Conservation (phyloP, 2,329 filamentous ascomycete genomes). For the Trichophyton mentagrophytes region DNA sequence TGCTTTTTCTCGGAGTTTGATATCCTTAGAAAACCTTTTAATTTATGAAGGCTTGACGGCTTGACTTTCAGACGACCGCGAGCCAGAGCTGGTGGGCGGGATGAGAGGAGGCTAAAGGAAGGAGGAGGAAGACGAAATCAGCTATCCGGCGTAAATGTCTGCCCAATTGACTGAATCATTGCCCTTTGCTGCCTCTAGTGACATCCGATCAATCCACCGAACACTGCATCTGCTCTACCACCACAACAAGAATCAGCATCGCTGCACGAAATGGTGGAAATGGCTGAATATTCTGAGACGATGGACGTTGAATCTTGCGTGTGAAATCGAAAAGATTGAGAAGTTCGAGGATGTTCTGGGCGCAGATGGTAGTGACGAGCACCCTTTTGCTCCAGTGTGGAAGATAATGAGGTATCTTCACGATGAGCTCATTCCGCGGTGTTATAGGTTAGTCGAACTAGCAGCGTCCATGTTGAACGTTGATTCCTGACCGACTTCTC, state of each 20-base stretch:
- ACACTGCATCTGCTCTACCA: slow-evolving; percentile 59
- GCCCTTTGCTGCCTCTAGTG: slow-evolving; percentile 11
- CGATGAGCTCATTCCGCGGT: slow-evolving; percentile 27
- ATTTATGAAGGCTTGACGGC: too few relatives aligned
- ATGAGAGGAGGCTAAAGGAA: background rate
- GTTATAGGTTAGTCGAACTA: slow-evolving; percentile 27
- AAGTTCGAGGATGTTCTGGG: slow-evolving; percentile 22
- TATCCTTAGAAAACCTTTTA: too few relatives aligned
- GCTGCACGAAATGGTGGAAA: slow-evolving; percentile 68
- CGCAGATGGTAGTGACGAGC: background rate
- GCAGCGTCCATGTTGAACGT: too few relatives aligned
- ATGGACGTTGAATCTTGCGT: slow-evolving; percentile 44
- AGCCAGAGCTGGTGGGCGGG: too few relatives aligned
- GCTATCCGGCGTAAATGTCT: background rate
- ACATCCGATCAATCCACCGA: slow-evolving; percentile 23
- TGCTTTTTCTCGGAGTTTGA: too few relatives aligned
- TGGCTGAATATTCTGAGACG: slow-evolving; percentile 59
- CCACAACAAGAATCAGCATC: slow-evolving; percentile 87
- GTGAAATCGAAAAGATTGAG: slow-evolving; percentile 33
- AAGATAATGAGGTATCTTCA: slow-evolving; percentile 20
- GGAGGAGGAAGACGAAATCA: background rate
- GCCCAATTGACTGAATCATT: background rate
- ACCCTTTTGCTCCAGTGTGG: slow-evolving; percentile 19
- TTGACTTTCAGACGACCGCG: too few relatives aligned
- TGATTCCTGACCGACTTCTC: too few relatives aligned